phyloP scores from a whole-genome alignment of 108 stramenopile genomes.

The Schizochytrium sp. region DNA sequence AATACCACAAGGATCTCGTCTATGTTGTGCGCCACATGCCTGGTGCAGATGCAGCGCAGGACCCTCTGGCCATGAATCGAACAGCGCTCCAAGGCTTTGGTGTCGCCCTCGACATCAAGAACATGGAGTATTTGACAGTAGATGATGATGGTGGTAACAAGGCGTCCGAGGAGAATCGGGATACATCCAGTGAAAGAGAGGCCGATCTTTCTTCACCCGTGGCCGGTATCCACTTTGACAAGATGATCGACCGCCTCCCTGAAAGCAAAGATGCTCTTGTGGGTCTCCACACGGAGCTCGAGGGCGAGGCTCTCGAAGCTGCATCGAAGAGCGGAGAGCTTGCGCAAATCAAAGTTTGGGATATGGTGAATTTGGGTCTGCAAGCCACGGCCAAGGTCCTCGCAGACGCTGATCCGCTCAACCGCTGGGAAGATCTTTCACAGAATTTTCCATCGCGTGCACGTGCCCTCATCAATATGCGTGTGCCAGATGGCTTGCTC shows the following conservation, averaged over 20 bases:
- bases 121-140: slow-evolving; percentile 55
- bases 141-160: slow-evolving; percentile 23
- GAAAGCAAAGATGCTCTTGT: slow-evolving; percentile 19
- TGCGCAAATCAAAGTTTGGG: slow-evolving; percentile 8
- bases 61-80: neutral
- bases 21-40: slow-evolving; percentile 34
- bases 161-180: no score
- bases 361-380: neutral
- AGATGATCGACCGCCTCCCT: slow-evolving; percentile 13
- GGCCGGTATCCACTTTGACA: slow-evolving; percentile 26
- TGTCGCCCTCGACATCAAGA: slow-evolving; percentile 51
- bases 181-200: no score
- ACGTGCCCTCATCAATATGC: neutral
- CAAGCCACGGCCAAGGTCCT: neutral
- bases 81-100: slow-evolving; percentile 46
- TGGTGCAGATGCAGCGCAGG: neutral
- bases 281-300: slow-evolving; percentile 21
- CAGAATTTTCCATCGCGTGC: slow-evolving; percentile 18
- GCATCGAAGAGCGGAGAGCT: neutral
- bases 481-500: neutral
- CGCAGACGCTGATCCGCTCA: neutral
- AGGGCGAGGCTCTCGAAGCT: slow-evolving; percentile 8
- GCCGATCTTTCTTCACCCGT: neutral
- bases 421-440: neutral
- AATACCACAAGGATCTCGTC: neutral